A percentile compares a stretch with the other conserved stretches of the same genome.
phyloP scores from a whole-genome alignment of 78 protist genomes.

The Monosiga brevicollis region DNA sequence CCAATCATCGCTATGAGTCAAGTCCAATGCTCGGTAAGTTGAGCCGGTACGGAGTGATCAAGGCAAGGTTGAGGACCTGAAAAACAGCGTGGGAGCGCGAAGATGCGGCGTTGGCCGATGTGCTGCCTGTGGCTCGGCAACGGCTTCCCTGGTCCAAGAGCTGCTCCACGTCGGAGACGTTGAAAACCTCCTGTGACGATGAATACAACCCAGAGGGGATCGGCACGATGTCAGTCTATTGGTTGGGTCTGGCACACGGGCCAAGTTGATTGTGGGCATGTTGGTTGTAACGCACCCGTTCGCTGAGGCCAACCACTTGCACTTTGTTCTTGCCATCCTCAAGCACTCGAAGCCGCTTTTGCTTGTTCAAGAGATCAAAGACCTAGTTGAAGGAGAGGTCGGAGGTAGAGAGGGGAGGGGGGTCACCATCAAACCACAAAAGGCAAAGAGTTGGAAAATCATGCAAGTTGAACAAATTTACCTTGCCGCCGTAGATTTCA shows the following conservation, averaged over 20 bases:
- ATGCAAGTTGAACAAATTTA: not conserved
- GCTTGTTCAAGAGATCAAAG: constrained; percentile 71
- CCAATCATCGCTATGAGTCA: not conserved
- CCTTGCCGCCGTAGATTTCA: constrained; percentile 85
- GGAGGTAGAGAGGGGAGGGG: not conserved
- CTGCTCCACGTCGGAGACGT: not conserved
- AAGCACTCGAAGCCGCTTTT: constrained; percentile 53
- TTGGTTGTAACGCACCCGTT: no score
- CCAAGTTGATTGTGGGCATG: no score
- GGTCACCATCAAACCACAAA: not conserved
- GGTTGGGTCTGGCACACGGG: no score
- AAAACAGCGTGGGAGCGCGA: constrained; percentile 90
- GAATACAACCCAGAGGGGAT: no score
- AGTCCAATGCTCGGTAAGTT: no score
- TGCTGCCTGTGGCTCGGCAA: constrained; percentile 48
- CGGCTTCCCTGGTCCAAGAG: not conserved
- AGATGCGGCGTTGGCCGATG: constrained; percentile 81
- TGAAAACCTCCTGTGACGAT: no score
- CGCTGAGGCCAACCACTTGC: constrained; percentile 68
- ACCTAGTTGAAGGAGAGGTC: not conserved
- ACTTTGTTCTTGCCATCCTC: constrained; percentile 76
- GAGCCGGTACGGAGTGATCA: no score
- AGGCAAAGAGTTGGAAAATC: not conserved
- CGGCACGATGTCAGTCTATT: no score
- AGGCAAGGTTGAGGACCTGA: no score